Conservation (phyloP, 352 stramenopile genomes). For the Aphanomyces cochlioides region DNA sequence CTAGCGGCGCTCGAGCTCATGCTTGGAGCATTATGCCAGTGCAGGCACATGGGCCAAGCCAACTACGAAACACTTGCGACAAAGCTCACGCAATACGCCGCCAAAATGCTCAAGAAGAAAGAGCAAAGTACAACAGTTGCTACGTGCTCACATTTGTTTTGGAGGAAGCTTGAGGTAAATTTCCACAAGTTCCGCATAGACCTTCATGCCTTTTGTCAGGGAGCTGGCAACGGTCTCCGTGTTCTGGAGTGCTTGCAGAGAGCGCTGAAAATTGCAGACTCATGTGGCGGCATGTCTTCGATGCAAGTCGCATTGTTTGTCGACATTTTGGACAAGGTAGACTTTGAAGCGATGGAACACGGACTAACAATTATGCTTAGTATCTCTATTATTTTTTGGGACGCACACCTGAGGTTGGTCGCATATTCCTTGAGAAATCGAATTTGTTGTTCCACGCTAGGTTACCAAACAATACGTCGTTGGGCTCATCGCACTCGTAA, state of each 20-base stretch:
- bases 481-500: conserved; percentile 81
- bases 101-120: conserved; percentile 94
- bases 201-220: background rate
- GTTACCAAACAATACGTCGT: conserved; percentile 59
- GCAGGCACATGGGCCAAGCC: conserved; percentile 66
- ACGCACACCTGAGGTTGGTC: conserved; percentile 54
- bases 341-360: conserved; percentile 13
- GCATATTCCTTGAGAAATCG: background rate
- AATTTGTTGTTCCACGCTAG: background rate
- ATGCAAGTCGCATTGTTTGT: conserved; percentile 94
- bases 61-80: conserved; percentile 96
- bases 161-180: conserved; percentile 41
- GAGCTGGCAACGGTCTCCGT: conserved; percentile 74
- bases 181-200: too few relatives aligned
- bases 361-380: conserved; percentile 46
- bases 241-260: conserved; percentile 97
- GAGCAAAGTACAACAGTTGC: conserved; percentile 95
- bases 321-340: conserved; percentile 91
- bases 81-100: conserved; percentile 94
- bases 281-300: conserved; percentile 65
- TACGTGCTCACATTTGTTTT: conserved; percentile 95
- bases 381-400: conserved; percentile 94
- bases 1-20: conserved; percentile 86
- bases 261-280: conserved; percentile 93
- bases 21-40: conserved; percentile 83